Evolutionary conservation across 73 alveolate genomes (phyloP).

Genomic region (Paramecium pentaurelia): DNA sequence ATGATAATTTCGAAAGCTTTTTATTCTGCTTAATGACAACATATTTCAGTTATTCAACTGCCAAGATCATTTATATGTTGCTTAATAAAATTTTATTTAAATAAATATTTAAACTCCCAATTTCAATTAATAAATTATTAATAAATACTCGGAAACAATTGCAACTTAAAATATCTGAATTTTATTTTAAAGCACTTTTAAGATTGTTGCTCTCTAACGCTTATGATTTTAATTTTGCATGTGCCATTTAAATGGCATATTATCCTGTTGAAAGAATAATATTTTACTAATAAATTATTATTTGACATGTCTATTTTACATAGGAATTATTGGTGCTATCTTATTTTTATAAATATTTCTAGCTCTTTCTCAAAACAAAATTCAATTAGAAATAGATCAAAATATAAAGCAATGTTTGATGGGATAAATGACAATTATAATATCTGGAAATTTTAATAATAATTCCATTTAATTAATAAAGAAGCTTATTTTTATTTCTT

Average conservation of each 20-base stretch:
- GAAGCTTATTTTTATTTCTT: neutral
- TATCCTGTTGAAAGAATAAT: neutral
- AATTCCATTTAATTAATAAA: neutral
- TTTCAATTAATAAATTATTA: neutral
- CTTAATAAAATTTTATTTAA: too few species aligned
- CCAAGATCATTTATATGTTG: neutral
- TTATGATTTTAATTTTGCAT: neutral
- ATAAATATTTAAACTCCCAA: too few species aligned
- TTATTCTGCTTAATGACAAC: neutral
- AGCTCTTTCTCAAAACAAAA: neutral
- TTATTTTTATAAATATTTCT: neutral
- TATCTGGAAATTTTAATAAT: neutral
- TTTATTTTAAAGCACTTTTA: neutral
- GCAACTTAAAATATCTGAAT: neutral
- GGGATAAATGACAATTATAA: neutral
- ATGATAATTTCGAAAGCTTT: neutral
- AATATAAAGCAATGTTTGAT: neutral
- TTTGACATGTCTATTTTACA: neutral
- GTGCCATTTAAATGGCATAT: neutral
- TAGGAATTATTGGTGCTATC: neutral
- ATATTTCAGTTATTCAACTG: neutral
- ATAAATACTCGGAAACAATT: neutral
- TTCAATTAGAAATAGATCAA: neutral
- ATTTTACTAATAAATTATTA: too few species aligned
- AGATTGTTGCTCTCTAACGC: neutral